Conservation (phyloP, 1,139 yeast genomes). For the Arxiozyma slooffiae region DNA sequence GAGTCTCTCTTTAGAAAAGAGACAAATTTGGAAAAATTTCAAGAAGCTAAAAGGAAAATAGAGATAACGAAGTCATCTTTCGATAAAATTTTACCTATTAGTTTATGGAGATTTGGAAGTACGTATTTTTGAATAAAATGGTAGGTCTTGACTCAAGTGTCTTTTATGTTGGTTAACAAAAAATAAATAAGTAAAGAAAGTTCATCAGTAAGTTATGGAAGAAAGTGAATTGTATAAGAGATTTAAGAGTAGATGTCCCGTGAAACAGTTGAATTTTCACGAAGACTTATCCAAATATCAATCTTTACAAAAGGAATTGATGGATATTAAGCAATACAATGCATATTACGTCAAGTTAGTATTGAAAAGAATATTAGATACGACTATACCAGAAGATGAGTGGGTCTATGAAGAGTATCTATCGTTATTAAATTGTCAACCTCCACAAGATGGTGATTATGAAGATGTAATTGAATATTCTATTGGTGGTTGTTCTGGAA, state of each 20-base stretch:
- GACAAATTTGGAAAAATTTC: no score
- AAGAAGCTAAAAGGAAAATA: no score
- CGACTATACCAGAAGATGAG: constrained; percentile 25
- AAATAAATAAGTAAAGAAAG: no score
- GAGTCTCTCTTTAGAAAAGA: no score
- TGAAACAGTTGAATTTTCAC: constrained; percentile 6
- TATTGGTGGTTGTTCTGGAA: constrained; percentile 26
- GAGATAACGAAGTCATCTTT: no score
- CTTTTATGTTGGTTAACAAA: no score
- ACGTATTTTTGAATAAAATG: no score
- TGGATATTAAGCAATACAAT: constrained; percentile 29
- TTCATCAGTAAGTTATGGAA: background rate
- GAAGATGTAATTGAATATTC: constrained; percentile 42
- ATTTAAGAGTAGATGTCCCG: constrained; percentile 15
- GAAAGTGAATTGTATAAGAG: no score
- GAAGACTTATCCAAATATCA: background rate
- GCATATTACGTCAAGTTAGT: constrained; percentile 43
- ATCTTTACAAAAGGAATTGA: constrained; percentile 10
- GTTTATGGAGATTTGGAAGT: no score
- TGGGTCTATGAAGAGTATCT: constrained; percentile 44
- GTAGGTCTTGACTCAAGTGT: no score
- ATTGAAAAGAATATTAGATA: constrained; percentile 35
- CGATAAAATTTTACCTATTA: no score
- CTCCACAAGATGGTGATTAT: background rate
- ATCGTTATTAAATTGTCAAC: constrained; percentile 24